Evolutionary conservation across 139 green algal species (phyloP).

Genomic region (Coccomyxa sp.): DNA sequence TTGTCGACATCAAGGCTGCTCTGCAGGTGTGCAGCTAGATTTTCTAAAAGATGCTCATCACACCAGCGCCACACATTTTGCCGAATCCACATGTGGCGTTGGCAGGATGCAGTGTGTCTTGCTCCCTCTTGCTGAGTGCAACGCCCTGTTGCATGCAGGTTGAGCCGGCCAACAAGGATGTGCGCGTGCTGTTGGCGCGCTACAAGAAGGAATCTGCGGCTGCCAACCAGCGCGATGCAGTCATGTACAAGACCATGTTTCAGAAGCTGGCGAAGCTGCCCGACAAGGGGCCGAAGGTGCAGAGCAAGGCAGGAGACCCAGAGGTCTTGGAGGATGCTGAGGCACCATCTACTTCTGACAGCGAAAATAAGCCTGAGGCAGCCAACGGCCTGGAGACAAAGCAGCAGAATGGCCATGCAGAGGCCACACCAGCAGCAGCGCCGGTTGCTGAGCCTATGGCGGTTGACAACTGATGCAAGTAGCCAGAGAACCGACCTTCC

Average conservation of each 20-base stretch:
- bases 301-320: too few relatives aligned
- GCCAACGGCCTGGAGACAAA: too few relatives aligned
- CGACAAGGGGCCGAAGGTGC: background rate
- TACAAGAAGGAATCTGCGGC: constrained; percentile 33
- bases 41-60: background rate
- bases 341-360: too few relatives aligned
- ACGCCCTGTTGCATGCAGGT: constrained; percentile 4
- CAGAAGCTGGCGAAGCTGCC: constrained; percentile 3
- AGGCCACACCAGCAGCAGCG: too few relatives aligned
- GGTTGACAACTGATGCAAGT: too few relatives aligned
- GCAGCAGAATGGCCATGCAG: too few relatives aligned
- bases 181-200: constrained; percentile 33
- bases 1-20: constrained; percentile 37
- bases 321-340: too few relatives aligned
- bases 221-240: background rate
- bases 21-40: constrained; percentile 26
- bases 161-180: constrained; percentile 38
- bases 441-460: too few relatives aligned
- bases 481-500: too few relatives aligned
- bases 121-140: background rate
- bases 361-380: too few relatives aligned
- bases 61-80: background rate
- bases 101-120: background rate
- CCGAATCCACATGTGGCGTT: background rate
- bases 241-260: constrained; percentile 8